Evolutionary conservation across 345 rosid species (phyloP), one percentile per base, ranked within the genome.

Genomic region (Fremontodendron californicum): DNA sequence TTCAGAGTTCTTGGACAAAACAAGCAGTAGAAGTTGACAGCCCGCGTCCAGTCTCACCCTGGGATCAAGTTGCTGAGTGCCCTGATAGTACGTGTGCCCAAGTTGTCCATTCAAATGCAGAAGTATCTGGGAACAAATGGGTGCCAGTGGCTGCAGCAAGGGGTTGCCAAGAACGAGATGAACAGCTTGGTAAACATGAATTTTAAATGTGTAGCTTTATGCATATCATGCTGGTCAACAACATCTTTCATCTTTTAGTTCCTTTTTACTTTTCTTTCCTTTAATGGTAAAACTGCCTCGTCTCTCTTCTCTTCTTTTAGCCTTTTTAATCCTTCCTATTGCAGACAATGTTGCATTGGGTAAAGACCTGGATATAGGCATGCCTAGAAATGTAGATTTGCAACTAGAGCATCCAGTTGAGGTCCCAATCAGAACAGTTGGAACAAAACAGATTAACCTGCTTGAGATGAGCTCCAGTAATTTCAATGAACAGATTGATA

Each of bases 1-100:
- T 58, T 74, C 82, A 89, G 92, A 87, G 88, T 76, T 89, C 89
- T 77, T 87, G 90, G 90, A 89, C 90, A 48, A 89, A 84, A 74
- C 83, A 81, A 75, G 88, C 86, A 0, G 73, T 79, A 31, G 89
- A 84, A 77, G 82, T 82, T 40, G 86, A 87, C 62, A 86, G 88
- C 78, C 86, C 86, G 2, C 39, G 23, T 18, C 77, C 82, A 27
- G 70, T 73, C 52, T 82, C 82, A 51, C 80, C 81, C 39, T 21
- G 68, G 68, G 70, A 85, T 80, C 83, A 73, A 77, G 72, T 85
- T 68, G 80, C 87, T 55, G 87, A 87, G 64, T 71, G 85, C 58
- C 87, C 79, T 73, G 90, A 87, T 60, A 87, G 92, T 76, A 89
- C 92, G 12, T 83, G 90, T 84, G 90, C 87, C 21, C 89, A 84